Conservation (phyloP, 345 rosid species). For the Acer campestre region DNA sequence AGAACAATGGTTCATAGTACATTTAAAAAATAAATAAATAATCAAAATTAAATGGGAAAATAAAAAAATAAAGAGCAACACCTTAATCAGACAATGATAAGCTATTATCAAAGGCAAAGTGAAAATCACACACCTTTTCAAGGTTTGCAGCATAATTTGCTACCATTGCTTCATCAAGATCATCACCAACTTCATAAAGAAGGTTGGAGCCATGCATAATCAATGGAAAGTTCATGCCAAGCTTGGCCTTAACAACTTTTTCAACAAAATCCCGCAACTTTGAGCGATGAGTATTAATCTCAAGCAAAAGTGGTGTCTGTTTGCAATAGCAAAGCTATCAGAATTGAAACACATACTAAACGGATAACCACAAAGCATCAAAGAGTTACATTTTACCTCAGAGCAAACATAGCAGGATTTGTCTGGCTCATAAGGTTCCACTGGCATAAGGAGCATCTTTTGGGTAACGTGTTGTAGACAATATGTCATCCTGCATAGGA, state of each 20-base stretch:
- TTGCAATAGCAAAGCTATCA: conserved; percentile 23
- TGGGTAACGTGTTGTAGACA: conserved; percentile 84
- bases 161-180: conserved; percentile 77
- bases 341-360: conserved; percentile 14
- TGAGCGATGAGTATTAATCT: conserved; percentile 73
- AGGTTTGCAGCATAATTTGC: conserved; percentile 87
- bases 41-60: not conserved
- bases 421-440: conserved; percentile 91
- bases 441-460: conserved; percentile 97
- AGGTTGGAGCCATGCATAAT: conserved; percentile 81
- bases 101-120: not conserved
- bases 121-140: conserved; percentile 64
- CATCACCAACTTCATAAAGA: conserved; percentile 98
- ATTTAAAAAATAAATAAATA: not conserved
- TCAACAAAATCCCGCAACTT: conserved; percentile 92
- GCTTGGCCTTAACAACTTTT: conserved; percentile 90
- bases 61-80: conserved; percentile 3
- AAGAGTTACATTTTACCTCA: conserved; percentile 50
- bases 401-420: conserved; percentile 96
- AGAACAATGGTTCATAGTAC: not conserved
- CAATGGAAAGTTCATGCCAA: conserved; percentile 88
- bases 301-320: conserved; percentile 86
- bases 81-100: not conserved
- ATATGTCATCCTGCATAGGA: conserved; percentile 79
- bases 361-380: conserved; percentile 12